These are phyloP conservation scores for Stentor coeruleus DNA, from an alignment of 73 alveolate species.

Conservation along the genomic window DNA sequence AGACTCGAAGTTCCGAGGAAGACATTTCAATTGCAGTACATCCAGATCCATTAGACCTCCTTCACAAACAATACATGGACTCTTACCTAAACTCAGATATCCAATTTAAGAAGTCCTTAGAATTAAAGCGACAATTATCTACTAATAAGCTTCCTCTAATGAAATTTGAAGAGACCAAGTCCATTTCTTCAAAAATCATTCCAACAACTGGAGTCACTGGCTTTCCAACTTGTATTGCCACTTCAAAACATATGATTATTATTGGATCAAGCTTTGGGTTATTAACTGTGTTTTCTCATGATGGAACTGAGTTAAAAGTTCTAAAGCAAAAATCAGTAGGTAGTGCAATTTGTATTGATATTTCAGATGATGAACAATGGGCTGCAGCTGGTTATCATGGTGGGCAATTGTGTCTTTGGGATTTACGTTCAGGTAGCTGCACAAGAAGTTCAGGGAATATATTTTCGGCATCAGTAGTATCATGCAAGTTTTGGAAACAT, in stretches of 20 bases:
- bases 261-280: background rate
- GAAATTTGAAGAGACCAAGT: background rate
- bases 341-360: background rate
- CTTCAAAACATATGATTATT: constrained; percentile 10
- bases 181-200: background rate
- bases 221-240: background rate
- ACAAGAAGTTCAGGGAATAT: background rate
- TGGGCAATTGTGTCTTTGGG: constrained; percentile 25
- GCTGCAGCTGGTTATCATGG: constrained; percentile 18
- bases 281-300: background rate
- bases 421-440: constrained; percentile 27
- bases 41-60: constrained; percentile 1
- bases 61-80: background rate
- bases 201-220: background rate
- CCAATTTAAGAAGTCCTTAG: background rate
- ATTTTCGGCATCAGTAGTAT: background rate
- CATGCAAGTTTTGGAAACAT: constrained; percentile 15
- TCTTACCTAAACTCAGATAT: background rate
- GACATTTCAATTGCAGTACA: background rate
- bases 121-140: background rate
- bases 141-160: constrained; percentile 15
- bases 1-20: background rate
- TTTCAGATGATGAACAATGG: constrained; percentile 2
- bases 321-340: background rate
- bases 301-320: constrained; percentile 10